Evolutionary conservation across 2,329 filamentous ascomycete species (phyloP), one percentile per base, ranked within the genome.

Genomic region (Thelonectria olida): DNA sequence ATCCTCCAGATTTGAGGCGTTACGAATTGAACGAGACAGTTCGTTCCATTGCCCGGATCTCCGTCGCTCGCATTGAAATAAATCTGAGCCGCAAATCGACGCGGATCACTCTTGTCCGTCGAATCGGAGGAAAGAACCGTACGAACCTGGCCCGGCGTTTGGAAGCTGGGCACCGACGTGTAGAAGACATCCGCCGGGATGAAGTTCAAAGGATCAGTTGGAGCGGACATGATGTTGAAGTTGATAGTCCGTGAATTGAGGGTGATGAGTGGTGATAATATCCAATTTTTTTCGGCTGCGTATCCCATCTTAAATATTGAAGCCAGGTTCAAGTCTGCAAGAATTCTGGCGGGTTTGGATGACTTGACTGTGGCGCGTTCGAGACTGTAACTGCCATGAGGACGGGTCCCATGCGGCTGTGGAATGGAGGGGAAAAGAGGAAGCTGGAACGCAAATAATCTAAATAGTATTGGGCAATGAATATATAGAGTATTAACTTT

Each of bases 1-100:
- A 53, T 44, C 36, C 50, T 44, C 50, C 50, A 53, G 10, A 53
- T 53, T 13, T 53, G 36, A 5, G 36, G 50, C 13, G 50, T 53
- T 22, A 53, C 20, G 12, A 53, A 53, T 27, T 53, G 50, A 31
- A 53, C 50, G 15, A 53, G 38, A 41, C 50, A 53, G 36, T 53
- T 36, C 10, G 50, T 53, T 15, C 19, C 36, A 22, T 13, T 47
- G 44, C 5, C 25, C 44, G 23, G 22, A 12, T 22, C 27, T 22
- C 25, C n/a, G n/a, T n/a, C n/a, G n/a, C n/a, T n/a, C n/a, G n/a
- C n/a, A n/a, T 31, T n/a, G n/a, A 53, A 22, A 15, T 20, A 15
- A 6, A 53, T 19, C 28, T 53, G 13, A 19, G 50, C 36, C 1
- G 50, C 36, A 31, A 28, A 53, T 41, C 36, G 50, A 28, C 42